These are phyloP conservation scores for Suillus luteus DNA, from an alignment of 768 basidiomycete species.

Conservation along the genomic window DNA sequence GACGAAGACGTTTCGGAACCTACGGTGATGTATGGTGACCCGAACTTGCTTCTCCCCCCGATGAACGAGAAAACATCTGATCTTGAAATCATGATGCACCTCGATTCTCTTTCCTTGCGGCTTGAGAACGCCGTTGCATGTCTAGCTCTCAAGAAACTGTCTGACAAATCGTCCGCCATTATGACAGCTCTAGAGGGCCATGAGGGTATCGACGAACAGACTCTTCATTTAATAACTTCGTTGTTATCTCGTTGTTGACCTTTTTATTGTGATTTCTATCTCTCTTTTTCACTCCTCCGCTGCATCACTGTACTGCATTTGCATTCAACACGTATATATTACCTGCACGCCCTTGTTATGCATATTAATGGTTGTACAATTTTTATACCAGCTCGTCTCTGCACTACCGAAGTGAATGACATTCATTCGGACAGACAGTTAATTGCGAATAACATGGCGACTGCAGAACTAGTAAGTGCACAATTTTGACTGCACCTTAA, in stretches of 20 bases:
- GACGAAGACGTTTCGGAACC: constrained; percentile 30
- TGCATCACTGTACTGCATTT: constrained; percentile 9
- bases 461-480: background rate
- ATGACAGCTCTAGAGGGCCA: constrained; percentile 38
- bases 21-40: constrained; percentile 57
- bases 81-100: constrained; percentile 66
- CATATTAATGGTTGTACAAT: constrained; percentile 9
- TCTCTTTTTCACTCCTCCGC: background rate
- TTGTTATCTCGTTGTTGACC: constrained; percentile 30
- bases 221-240: constrained; percentile 45
- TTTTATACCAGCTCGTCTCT: constrained; percentile 6
- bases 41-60: constrained; percentile 63
- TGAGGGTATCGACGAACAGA: constrained; percentile 49
- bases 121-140: constrained; percentile 70
- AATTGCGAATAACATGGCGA: background rate
- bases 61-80: constrained; percentile 73
- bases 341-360: background rate
- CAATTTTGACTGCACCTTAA: constrained; percentile 10
- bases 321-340: constrained; percentile 11
- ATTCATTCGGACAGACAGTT: background rate
- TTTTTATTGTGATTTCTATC: constrained; percentile 10
- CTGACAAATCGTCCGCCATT: constrained; percentile 28
- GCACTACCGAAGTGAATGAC: background rate
- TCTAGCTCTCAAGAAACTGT: constrained; percentile 19
- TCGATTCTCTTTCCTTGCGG: constrained; percentile 74